phyloP scores from a whole-genome alignment of 768 basidiomycete species.

The Crucibulum laeve region DNA sequence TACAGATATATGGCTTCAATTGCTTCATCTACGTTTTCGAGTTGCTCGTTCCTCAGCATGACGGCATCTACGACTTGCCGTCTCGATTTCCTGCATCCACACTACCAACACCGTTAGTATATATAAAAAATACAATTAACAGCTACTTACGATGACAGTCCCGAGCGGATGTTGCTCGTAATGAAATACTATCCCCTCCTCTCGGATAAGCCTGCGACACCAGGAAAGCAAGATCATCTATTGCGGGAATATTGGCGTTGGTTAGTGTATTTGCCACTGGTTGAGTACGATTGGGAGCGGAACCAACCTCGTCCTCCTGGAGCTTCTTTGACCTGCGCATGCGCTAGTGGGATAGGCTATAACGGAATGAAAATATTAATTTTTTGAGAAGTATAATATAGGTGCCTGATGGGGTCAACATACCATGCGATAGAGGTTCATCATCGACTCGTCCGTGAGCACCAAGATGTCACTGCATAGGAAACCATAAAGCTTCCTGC shows the following conservation, averaged over 20 bases:
- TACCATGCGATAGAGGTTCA: constrained; percentile 81
- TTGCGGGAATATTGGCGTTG: not conserved
- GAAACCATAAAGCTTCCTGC: constrained; percentile 69
- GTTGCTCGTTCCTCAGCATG: constrained; percentile 39
- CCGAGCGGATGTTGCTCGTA: constrained; percentile 52
- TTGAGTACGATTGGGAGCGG: not conserved
- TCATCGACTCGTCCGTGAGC: constrained; percentile 68
- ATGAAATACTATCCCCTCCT: constrained; percentile 64
- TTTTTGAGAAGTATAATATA: not conserved
- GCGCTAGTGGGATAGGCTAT: constrained; percentile 73
- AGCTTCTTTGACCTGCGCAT: constrained; percentile 53
- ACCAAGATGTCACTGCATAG: constrained; percentile 90
- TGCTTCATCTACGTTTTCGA: constrained; percentile 13
- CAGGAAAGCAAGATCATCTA: constrained; percentile 70
- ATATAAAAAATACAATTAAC: not conserved
- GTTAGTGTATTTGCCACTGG: not conserved
- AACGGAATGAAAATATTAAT: not conserved
- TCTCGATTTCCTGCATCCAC: constrained; percentile 33
- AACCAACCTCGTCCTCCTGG: constrained; percentile 47
- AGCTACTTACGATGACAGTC: constrained; percentile 46
- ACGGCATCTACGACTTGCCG: constrained; percentile 37
- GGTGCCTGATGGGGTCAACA: constrained; percentile 23
- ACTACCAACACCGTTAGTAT: constrained; percentile 12
- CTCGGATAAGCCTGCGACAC: constrained; percentile 64
- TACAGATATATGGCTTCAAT: not conserved